Conservation (phyloP, 176 grass and related monocot species). For the Triticum timopheevii region DNA sequence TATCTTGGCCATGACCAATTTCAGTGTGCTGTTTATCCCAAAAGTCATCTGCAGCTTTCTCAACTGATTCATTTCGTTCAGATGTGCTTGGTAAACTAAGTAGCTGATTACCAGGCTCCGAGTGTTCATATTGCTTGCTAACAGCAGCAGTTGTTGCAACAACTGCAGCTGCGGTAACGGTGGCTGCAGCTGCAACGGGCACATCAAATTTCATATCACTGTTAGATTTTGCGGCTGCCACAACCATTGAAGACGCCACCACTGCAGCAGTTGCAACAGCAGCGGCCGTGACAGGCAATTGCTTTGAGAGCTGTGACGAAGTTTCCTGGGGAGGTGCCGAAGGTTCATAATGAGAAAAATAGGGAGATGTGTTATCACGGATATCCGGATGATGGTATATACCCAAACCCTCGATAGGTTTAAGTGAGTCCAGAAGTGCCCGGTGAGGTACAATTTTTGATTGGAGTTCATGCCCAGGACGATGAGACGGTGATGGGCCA, state of each 20-base stretch:
- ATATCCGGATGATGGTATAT: conserved; percentile 29
- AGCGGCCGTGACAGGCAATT: conserved; percentile 90
- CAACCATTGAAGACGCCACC: conserved; percentile 96
- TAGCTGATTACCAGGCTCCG: conserved; percentile 47
- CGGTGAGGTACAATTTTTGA: conserved; percentile 36
- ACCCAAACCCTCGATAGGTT: conserved; percentile 56
- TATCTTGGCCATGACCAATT: conserved; percentile 54
- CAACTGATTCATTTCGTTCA: conserved; percentile 47
- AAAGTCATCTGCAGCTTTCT: conserved; percentile 47
- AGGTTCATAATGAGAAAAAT: conserved; percentile 44
- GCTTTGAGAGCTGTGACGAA: conserved; percentile 38
- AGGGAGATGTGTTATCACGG: conserved; percentile 33
- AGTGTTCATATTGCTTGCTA: conserved; percentile 58
- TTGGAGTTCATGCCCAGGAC: conserved; percentile 45
- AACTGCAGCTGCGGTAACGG: conserved; percentile 90
- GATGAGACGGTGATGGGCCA: conserved; percentile 57
- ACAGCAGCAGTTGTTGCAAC: conserved; percentile 91
- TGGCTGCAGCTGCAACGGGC: conserved; percentile 84
- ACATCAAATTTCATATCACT: conserved; percentile 76
- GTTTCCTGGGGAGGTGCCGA: conserved; percentile 55
- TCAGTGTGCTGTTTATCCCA: conserved; percentile 51
- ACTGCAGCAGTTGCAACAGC: conserved; percentile 98
- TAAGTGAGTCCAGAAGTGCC: conserved; percentile 44
- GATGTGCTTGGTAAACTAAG: conserved; percentile 42
- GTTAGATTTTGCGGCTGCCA: conserved; percentile 80